Conservation (phyloP, 73 alveolate species). For the Tetrahymena borealis region DNA sequence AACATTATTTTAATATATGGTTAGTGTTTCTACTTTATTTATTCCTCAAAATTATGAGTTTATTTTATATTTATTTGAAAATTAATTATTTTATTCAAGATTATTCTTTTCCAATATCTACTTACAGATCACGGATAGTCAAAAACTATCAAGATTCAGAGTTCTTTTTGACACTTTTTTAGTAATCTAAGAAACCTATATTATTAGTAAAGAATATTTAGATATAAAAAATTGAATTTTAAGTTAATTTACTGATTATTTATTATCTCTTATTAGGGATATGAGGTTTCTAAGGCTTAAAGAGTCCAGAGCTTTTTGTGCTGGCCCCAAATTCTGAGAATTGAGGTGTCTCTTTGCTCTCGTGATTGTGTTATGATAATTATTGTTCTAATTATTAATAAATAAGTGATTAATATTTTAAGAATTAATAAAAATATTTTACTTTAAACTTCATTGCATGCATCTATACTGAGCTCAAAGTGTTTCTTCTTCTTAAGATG, state of each 20-base stretch:
- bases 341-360: not conserved
- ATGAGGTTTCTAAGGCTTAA: not conserved
- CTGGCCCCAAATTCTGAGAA: not conserved
- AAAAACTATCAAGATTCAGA: too few relatives aligned
- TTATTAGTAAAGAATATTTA: not conserved
- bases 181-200: not conserved
- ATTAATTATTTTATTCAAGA: not conserved
- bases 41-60: too few relatives aligned
- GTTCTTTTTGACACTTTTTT: not conserved
- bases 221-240: not conserved
- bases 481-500: not conserved
- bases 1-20: too few relatives aligned
- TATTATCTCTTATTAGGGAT: not conserved
- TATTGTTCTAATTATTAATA: not conserved
- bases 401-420: too few relatives aligned
- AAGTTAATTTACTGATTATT: not conserved
- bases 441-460: not conserved
- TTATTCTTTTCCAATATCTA: not conserved
- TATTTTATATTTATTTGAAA: not conserved
- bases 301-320: not conserved
- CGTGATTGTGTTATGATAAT: not conserved
- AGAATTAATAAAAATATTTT: not conserved
- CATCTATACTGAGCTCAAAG: not conserved
- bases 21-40: too few relatives aligned
- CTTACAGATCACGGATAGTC: too few relatives aligned